Conservation (phyloP, 306 rosid genomes). For the Luffa acutangula region DNA sequence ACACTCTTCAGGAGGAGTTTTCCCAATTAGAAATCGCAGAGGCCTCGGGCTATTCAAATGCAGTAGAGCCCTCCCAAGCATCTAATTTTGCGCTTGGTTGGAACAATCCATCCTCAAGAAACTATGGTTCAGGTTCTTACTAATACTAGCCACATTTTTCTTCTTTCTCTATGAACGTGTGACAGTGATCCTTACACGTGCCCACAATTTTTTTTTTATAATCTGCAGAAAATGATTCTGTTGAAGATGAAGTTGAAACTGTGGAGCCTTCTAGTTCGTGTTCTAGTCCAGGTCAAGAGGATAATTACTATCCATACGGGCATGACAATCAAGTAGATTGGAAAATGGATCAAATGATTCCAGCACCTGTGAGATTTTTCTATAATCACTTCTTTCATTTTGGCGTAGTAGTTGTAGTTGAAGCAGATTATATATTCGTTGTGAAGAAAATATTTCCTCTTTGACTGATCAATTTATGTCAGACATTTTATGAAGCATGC, state of each 20-base stretch:
- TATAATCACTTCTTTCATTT: background rate
- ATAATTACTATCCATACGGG: constrained; percentile 23
- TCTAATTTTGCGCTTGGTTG: constrained; percentile 39
- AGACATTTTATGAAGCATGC: background rate
- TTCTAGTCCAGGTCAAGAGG: constrained; percentile 43
- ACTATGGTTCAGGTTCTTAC: constrained; percentile 37
- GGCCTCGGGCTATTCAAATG: constrained; percentile 29
- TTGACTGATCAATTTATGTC: background rate
- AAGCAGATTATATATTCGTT: background rate
- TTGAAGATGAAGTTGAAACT: constrained; percentile 24
- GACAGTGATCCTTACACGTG: background rate
- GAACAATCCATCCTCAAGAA: constrained; percentile 38
- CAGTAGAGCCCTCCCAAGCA: constrained; percentile 29
- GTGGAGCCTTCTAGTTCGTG: constrained; percentile 42
- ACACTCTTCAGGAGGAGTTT: constrained; percentile 75
- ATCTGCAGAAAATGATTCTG: constrained; percentile 31
- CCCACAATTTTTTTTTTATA: constrained; percentile 1
- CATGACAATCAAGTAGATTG: constrained; percentile 46
- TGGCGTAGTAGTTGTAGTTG: background rate
- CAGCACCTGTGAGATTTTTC: constrained; percentile 56
- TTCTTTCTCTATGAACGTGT: background rate
- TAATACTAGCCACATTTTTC: background rate
- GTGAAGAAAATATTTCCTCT: background rate
- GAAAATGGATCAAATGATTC: constrained; percentile 51
- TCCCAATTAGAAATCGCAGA: constrained; percentile 42